These are phyloP conservation scores for Hyphopichia wangnamkhiaoensis DNA, from an alignment of 1,139 yeast species.

Conservation along the genomic window DNA sequence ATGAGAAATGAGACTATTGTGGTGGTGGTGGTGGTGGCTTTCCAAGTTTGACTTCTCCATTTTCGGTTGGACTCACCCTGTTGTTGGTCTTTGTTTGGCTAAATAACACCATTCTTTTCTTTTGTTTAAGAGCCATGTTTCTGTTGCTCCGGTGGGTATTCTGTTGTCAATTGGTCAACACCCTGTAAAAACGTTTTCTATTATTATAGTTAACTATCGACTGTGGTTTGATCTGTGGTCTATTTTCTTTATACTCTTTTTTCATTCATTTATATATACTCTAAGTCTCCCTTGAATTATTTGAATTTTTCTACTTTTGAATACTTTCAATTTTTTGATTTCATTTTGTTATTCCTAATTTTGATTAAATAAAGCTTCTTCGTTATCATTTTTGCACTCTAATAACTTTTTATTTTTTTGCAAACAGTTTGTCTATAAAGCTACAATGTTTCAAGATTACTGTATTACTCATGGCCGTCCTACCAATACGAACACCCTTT, in stretches of 20 bases:
- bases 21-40: constrained; percentile 5
- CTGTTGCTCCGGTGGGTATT: neutral
- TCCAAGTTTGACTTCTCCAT: neutral
- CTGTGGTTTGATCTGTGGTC: neutral
- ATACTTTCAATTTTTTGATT: neutral
- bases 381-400: neutral
- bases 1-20: neutral
- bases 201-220: too few relatives aligned
- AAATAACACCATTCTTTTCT: too few relatives aligned
- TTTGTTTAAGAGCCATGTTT: neutral
- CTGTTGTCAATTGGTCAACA: neutral
- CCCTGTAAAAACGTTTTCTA: neutral
- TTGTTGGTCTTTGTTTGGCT: too few relatives aligned
- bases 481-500: constrained; percentile 16
- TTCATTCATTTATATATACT: neutral
- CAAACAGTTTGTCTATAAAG: neutral
- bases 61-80: neutral
- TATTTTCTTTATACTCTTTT: neutral
- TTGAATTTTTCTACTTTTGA: constrained; percentile 1
- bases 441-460: constrained; percentile 20
- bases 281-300: neutral
- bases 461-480: constrained; percentile 20
- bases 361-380: neutral
- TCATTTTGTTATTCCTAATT: neutral
- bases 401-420: neutral